Base-by-base conservation (phyloP, 371 early-diverging fungal species). In the Apophysomyces variabilis region DNA sequence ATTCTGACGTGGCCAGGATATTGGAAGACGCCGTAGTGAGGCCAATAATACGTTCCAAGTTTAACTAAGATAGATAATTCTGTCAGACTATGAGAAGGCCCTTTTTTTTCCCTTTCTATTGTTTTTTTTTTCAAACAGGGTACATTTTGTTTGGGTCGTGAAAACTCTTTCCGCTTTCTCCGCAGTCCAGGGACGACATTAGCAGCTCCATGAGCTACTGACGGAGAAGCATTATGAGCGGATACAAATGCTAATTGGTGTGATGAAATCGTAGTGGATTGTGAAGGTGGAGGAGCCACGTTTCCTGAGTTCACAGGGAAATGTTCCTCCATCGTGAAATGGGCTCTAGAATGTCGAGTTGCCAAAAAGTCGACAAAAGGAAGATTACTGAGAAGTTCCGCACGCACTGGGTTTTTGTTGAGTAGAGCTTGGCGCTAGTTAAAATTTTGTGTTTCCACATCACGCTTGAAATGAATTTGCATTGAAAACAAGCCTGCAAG, bases 11-110 rank as follows among this genome's bases (percentile, higher is more conserved):
- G 6, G 88, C 86, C 56, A 93, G 62, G 32, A 80, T 76, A 70
- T 87, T 84, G 21, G 84, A 77, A 13, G 82, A 83, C 36, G 77
- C 82, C 5, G 87, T 79, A 4, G 90, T 90, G 35, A 89, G 70
- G 0, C 90, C 90, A 13, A 89, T 73, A 59, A 90, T 82, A 13
- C 88, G 82, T 58, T 89, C 90, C 32, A 90, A 67, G 66, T 83
- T 80, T 58, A 90, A 73, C 90, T 90, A 61, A 26, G 38, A 18
- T 16, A 41, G 26, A 21, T 43, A n/a, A 12, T 18, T 39, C 21
- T 16, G 39, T 43, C 36, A 58, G 43, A 26, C 41, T 38, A 12
- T 18, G 16, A 46, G 32, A 41, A 56, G 14, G 9, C 32, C 32
- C 32, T 26, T 26, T 26, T 26, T 26, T 26, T 26, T 26, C 32